Evolutionary conservation across 2,329 filamentous ascomycete genomes (phyloP).

Genomic region (Ilyonectria destructans): DNA sequence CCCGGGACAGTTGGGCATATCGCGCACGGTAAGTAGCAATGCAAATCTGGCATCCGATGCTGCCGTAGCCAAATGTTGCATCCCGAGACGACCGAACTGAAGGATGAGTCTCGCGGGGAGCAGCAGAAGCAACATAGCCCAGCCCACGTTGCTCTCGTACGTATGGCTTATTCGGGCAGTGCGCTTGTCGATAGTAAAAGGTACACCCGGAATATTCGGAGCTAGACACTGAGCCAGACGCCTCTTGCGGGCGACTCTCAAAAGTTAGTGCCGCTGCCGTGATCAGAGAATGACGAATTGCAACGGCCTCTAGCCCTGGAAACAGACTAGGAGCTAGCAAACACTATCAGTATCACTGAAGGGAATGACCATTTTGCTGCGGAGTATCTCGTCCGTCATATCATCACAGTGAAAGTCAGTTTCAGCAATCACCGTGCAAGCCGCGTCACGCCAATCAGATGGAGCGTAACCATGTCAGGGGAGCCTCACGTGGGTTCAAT

Average conservation of each 20-base stretch:
- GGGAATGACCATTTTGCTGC: constrained; percentile 4
- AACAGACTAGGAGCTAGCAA: constrained; percentile 20
- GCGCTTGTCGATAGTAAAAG: background rate
- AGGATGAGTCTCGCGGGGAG: constrained; percentile 14
- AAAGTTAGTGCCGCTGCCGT: constrained; percentile 16
- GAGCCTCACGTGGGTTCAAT: constrained; percentile 31
- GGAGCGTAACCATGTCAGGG: constrained; percentile 42
- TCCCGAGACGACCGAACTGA: constrained; percentile 26
- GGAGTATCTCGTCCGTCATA: constrained; percentile 32
- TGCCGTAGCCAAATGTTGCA: constrained; percentile 24
- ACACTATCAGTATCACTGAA: constrained; percentile 1
- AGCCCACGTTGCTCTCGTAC: background rate
- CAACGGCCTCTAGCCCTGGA: constrained; percentile 12
- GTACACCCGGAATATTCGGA: constrained; percentile 5
- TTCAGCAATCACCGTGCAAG: constrained; percentile 39
- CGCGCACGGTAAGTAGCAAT: constrained; percentile 1
- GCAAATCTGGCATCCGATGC: constrained; percentile 20
- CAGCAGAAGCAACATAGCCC: background rate
- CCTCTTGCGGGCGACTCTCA: constrained; percentile 29
- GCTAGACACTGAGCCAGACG: constrained; percentile 16
- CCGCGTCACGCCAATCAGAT: constrained; percentile 40
- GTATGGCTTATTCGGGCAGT: background rate
- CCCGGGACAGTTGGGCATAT: constrained; percentile 25
- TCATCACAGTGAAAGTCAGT: constrained; percentile 37
- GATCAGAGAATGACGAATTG: constrained; percentile 27